These are phyloP conservation scores for Phytophthora ohioensis DNA, from an alignment of 352 stramenopile genomes.

Conservation along the genomic window DNA sequence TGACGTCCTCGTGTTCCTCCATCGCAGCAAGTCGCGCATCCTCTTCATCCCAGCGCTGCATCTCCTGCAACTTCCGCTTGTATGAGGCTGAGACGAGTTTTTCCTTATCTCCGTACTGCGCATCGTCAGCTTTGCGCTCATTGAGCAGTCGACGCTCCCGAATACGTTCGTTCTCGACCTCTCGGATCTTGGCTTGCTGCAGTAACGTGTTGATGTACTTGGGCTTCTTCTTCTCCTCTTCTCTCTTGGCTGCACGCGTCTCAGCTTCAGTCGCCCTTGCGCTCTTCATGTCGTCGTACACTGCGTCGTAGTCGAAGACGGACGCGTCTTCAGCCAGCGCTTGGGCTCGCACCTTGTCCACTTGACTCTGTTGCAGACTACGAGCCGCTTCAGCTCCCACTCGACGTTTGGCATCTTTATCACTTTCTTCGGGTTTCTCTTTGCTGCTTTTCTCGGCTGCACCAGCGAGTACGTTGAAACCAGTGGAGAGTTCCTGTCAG, in stretches of 20 bases:
- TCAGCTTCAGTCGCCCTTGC: conserved; percentile 44
- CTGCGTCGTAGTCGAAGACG: conserved; percentile 92
- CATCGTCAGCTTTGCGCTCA: conserved; percentile 87
- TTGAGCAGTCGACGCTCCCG: conserved; percentile 87
- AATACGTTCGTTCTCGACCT: conserved; percentile 91
- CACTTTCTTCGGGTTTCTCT: conserved; percentile 2
- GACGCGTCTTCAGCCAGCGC: conserved; percentile 80
- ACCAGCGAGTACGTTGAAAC: conserved; percentile 33
- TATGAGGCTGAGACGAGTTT: conserved; percentile 93
- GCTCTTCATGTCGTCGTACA: conserved; percentile 90
- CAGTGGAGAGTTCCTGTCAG: conserved; percentile 30
- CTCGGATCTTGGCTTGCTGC: conserved; percentile 90
- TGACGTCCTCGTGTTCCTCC: conserved; percentile 79
- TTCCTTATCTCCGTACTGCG: conserved; percentile 86
- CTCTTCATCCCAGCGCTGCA: conserved; percentile 89
- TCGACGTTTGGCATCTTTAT: conserved; percentile 29
- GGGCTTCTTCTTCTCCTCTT: conserved; percentile 73
- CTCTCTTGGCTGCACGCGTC: conserved; percentile 55
- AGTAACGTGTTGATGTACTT: conserved; percentile 93
- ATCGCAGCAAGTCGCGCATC: conserved; percentile 70
- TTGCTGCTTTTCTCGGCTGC: conserved; percentile 33
- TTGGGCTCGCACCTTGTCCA: conserved; percentile 60
- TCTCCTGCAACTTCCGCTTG: conserved; percentile 92
- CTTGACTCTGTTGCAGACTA: conserved; percentile 59
- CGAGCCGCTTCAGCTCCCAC: conserved; percentile 61